Evolutionary conservation across 176 grass and related monocot species (phyloP).

Genomic region (Oryza rufipogon): DNA sequence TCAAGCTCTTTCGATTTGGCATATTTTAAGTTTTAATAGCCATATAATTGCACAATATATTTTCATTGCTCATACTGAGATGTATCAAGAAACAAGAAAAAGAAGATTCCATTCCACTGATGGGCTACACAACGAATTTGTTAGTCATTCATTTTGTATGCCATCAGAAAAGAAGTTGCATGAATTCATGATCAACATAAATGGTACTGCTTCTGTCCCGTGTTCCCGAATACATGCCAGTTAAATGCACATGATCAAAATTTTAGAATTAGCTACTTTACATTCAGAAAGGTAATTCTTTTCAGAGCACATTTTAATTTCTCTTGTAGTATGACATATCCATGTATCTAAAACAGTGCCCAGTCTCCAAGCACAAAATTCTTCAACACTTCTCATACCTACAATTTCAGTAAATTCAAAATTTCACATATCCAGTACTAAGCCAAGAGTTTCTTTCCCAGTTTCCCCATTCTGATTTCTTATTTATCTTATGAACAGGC

Average conservation of each 20-base stretch:
- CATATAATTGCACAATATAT: slow-evolving; percentile 18
- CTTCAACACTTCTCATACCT: neutral
- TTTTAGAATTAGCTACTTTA: neutral
- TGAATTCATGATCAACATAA: slow-evolving; percentile 15
- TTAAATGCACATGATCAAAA: neutral
- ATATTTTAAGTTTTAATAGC: neutral
- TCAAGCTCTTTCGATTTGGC: neutral
- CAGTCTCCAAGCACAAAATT: neutral
- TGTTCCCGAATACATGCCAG: neutral
- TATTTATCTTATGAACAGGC: neutral
- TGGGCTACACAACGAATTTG: too few species aligned
- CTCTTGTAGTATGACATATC: neutral
- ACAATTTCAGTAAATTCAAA: neutral
- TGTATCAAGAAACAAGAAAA: slow-evolving; percentile 8
- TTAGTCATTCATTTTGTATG: neutral
- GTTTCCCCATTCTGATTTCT: neutral
- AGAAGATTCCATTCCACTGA: neutral
- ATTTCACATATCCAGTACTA: neutral
- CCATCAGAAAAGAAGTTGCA: slow-evolving; percentile 18
- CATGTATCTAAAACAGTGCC: neutral
- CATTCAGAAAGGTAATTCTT: slow-evolving; percentile 9
- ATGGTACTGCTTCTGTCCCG: neutral
- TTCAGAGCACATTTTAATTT: neutral
- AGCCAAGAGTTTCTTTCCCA: neutral
- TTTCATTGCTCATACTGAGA: neutral